These are phyloP conservation scores for Neofusicoccum kwambonambiense DNA, from an alignment of 2,329 filamentous ascomycete genomes.

Conservation along the genomic window DNA sequence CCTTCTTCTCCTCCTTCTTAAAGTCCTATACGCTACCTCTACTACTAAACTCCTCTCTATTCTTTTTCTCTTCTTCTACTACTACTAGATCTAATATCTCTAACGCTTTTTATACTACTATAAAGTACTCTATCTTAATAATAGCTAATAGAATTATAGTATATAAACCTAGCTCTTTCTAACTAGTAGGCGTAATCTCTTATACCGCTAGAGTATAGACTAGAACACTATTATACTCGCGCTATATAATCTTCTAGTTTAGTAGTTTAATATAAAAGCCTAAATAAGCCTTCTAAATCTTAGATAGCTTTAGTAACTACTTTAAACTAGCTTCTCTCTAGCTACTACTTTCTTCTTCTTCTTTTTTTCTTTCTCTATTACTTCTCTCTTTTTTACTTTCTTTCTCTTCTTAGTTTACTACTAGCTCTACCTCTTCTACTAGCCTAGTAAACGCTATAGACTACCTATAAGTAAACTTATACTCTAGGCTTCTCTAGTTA, in stretches of 20 bases:
- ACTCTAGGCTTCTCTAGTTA: constrained; percentile 18
- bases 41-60: too few relatives aligned
- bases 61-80: neutral
- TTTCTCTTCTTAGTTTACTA: neutral
- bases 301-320: neutral
- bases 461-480: constrained; percentile 22
- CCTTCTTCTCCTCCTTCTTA: too few relatives aligned
- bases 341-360: too few relatives aligned
- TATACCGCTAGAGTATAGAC: too few relatives aligned
- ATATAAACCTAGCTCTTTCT: too few relatives aligned
- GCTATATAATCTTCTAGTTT: too few relatives aligned
- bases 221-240: too few relatives aligned
- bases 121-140: constrained; percentile 24
- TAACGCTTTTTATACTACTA: constrained; percentile 25
- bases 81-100: constrained; percentile 9
- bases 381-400: neutral
- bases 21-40: too few relatives aligned
- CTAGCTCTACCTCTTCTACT: neutral
- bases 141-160: neutral
- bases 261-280: too few relatives aligned
- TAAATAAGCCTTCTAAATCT: too few relatives aligned
- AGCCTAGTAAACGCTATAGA: constrained; percentile 20
- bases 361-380: too few relatives aligned
- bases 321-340: neutral
- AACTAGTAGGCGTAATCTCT: too few relatives aligned